phyloP scores from a whole-genome alignment of 345 rosid species.

The Excoecaria cochinchinensis region DNA sequence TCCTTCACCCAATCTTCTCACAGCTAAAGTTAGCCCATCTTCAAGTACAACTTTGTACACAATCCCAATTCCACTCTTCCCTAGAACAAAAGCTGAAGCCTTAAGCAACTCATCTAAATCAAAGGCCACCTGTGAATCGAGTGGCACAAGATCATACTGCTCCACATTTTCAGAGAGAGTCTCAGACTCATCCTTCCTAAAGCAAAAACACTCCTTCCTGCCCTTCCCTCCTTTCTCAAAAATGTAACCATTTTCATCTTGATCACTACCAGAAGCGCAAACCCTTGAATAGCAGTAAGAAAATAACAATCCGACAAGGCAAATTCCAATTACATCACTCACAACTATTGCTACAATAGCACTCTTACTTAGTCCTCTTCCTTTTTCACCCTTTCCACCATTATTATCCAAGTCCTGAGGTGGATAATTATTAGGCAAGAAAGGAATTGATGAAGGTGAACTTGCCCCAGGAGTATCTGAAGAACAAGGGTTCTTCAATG shows the following conservation, averaged over 20 bases:
- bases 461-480: slow-evolving; percentile 40
- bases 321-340: slow-evolving; percentile 83
- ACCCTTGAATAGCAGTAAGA: slow-evolving; percentile 76
- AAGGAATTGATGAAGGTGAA: slow-evolving; percentile 68
- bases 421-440: slow-evolving; percentile 55
- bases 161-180: slow-evolving; percentile 70
- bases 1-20: slow-evolving; percentile 92
- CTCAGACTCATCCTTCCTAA: slow-evolving; percentile 77
- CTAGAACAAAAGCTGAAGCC: slow-evolving; percentile 93
- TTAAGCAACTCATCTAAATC: slow-evolving; percentile 91
- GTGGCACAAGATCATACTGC: slow-evolving; percentile 73
- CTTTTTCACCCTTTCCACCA: slow-evolving; percentile 40
- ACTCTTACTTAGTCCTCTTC: slow-evolving; percentile 57
- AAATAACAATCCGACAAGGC: slow-evolving; percentile 77
- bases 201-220: slow-evolving; percentile 64
- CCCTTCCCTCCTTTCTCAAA: slow-evolving; percentile 59
- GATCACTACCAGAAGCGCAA: slow-evolving; percentile 42
- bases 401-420: slow-evolving; percentile 39
- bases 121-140: slow-evolving; percentile 75
- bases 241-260: slow-evolving; percentile 44
- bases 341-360: slow-evolving; percentile 65
- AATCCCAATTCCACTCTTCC: slow-evolving; percentile 95
- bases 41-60: slow-evolving; percentile 95
- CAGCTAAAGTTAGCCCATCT: slow-evolving; percentile 82
- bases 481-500: slow-evolving; percentile 73